A percentile compares a stretch with the other conserved stretches of the same genome.
Evolutionary conservation across 495 filamentous ascomycete genomes (phyloP).

Genomic region (Acidomyces sp.): DNA sequence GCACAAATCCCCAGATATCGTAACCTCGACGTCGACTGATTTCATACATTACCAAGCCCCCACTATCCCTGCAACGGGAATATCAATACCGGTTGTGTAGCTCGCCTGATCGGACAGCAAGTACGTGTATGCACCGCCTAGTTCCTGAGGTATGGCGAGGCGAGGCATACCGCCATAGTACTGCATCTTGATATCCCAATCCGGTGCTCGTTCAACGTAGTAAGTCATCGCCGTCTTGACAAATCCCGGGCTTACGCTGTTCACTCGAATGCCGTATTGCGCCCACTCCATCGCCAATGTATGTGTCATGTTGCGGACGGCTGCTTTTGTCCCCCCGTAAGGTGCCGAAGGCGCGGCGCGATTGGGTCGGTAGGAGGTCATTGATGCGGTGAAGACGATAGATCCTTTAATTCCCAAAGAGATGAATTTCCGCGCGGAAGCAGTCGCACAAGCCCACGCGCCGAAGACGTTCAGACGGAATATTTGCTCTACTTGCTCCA

Average conservation of each 20-base stretch:
- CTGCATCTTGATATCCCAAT: conserved; percentile 33
- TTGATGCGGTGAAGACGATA: conserved; percentile 36
- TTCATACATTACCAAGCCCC: conserved; percentile 29
- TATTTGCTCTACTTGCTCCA: conserved; percentile 30
- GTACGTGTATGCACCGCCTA: conserved; percentile 35
- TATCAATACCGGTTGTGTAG: conserved; percentile 31
- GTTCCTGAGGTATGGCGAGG: conserved; percentile 30
- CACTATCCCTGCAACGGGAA: conserved; percentile 33
- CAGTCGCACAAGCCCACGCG: conserved; percentile 30
- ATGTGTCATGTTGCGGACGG: conserved; percentile 28
- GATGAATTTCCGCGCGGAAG: conserved; percentile 32
- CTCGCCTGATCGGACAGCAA: conserved; percentile 28
- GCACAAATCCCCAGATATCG: no score
- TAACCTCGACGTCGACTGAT: no score
- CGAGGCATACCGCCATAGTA: conserved; percentile 37
- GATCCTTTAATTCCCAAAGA: conserved; percentile 33
- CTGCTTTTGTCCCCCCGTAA: conserved; percentile 27
- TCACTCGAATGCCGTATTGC: conserved; percentile 35
- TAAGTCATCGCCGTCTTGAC: conserved; percentile 32
- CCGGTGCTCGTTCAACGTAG: conserved; percentile 30
- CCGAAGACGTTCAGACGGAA: conserved; percentile 38
- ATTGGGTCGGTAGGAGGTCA: conserved; percentile 38
- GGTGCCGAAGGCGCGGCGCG: conserved; percentile 27
- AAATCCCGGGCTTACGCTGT: conserved; percentile 29
- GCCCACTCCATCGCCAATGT: conserved; percentile 39